A percentile compares a stretch with the other conserved stretches of the same genome.
These are phyloP conservation scores for Zasmidium angulare DNA, from an alignment of 2,329 filamentous ascomycete species.

Conservation along the genomic window DNA sequence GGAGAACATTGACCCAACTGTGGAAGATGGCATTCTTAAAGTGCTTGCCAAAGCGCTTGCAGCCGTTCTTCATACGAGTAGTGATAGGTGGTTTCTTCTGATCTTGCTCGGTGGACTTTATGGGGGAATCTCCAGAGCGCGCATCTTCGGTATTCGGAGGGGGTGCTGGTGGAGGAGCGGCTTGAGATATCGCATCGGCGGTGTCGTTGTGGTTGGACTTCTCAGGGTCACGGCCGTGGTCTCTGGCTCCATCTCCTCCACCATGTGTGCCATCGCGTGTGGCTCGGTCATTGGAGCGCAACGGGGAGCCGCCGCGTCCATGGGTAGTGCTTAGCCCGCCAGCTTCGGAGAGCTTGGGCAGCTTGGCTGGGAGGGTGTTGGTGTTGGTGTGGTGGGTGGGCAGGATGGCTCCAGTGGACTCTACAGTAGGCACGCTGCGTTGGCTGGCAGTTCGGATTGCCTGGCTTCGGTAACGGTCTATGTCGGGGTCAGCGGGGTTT, in stretches of 20 bases:
- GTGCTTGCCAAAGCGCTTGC: constrained; percentile 54
- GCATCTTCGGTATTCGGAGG: constrained; percentile 49
- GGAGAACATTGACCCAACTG: constrained; percentile 75
- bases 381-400: constrained; percentile 23
- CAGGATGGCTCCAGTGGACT: constrained; percentile 34
- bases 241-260: constrained; percentile 32
- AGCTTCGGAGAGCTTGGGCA: constrained; percentile 28
- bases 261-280: constrained; percentile 13
- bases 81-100: constrained; percentile 46
- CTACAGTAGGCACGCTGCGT: constrained; percentile 21
- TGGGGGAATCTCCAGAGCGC: constrained; percentile 54
- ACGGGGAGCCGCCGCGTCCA: constrained; percentile 27
- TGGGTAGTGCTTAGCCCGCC: constrained; percentile 32
- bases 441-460: constrained; percentile 41
- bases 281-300: constrained; percentile 23
- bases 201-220: constrained; percentile 25
- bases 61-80: constrained; percentile 51
- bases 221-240: constrained; percentile 24
- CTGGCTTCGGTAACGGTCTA: constrained; percentile 54
- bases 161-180: constrained; percentile 39
- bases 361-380: constrained; percentile 8
- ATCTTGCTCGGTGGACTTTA: constrained; percentile 40
- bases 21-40: constrained; percentile 63
- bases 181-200: constrained; percentile 21
- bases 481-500: constrained; percentile 54